Percentiles rank a stretch among this genome's conserved stretches.
Evolutionary conservation across 352 stramenopile genomes (phyloP).

Genomic region (Phytophthora palmivora): DNA sequence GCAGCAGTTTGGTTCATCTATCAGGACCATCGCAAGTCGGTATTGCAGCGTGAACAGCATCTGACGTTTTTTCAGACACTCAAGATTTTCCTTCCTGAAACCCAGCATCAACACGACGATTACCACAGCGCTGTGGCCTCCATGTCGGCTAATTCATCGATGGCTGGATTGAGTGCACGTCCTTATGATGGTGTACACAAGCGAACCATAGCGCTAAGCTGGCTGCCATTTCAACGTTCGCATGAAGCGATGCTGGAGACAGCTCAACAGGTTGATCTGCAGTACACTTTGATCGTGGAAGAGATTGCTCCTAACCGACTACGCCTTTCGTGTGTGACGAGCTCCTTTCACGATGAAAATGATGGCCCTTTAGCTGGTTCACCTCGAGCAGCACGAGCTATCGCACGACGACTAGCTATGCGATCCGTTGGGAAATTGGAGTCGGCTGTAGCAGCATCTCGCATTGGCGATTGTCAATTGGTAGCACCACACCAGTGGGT

Average conservation of each 20-base stretch:
- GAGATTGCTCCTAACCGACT: slow-evolving; percentile 56
- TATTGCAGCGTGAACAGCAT: slow-evolving; percentile 58
- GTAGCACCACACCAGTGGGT: slow-evolving; percentile 65
- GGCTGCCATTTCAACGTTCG: slow-evolving; percentile 56
- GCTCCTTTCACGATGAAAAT: slow-evolving; percentile 58
- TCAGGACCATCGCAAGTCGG: slow-evolving; percentile 57
- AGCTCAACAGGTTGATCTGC: slow-evolving; percentile 49
- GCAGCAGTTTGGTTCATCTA: slow-evolving; percentile 69
- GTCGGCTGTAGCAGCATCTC: slow-evolving; percentile 49
- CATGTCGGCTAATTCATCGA: slow-evolving; percentile 29
- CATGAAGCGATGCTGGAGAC: slow-evolving; percentile 37
- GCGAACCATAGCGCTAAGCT: slow-evolving; percentile 63
- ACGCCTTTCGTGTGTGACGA: slow-evolving; percentile 64
- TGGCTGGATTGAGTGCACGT: slow-evolving; percentile 32
- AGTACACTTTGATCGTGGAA: slow-evolving; percentile 74
- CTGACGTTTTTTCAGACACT: slow-evolving; percentile 75
- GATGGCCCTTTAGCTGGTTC: slow-evolving; percentile 36
- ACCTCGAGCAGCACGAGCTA: slow-evolving; percentile 38
- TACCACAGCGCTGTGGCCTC: slow-evolving; percentile 22
- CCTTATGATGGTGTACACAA: slow-evolving; percentile 62
- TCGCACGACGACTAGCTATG: slow-evolving; percentile 55
- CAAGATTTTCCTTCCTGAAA: slow-evolving; percentile 61
- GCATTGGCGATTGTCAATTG: slow-evolving; percentile 54
- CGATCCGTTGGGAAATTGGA: slow-evolving; percentile 60
- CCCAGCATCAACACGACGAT: slow-evolving; percentile 13